Percentiles rank a stretch among this genome's conserved stretches.
Conservation (phyloP, 192 early-diverging fungal genomes). For the Backusella macrospora region DNA sequence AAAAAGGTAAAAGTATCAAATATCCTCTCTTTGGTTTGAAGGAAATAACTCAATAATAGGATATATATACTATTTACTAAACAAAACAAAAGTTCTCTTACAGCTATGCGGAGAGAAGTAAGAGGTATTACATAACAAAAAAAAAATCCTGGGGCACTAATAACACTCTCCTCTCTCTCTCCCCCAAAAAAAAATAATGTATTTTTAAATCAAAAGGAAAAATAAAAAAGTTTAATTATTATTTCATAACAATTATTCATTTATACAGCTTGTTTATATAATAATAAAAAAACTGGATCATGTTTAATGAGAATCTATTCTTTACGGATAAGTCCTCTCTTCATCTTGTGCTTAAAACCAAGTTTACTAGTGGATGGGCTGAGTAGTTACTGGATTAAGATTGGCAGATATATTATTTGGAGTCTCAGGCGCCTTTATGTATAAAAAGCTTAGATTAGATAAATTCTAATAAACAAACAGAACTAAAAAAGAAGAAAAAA, state of each 20-base stretch:
- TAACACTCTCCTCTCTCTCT: background rate
- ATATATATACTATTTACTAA: background rate
- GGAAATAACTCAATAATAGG: background rate
- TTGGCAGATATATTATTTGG: background rate
- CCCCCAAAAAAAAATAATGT: background rate
- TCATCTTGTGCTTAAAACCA: background rate
- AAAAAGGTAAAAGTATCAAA: background rate
- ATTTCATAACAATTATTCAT: background rate
- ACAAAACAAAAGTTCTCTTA: background rate
- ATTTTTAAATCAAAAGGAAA: background rate
- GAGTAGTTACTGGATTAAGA: background rate
- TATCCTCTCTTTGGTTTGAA: background rate
- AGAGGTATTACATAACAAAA: too few relatives aligned
- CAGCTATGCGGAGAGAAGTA: too few relatives aligned
- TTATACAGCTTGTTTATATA: background rate
- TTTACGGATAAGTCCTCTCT: background rate
- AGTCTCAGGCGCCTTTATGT: background rate
- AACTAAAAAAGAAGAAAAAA: too few relatives aligned
- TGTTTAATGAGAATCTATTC: background rate
- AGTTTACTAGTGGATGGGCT: background rate
- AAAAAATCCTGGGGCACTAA: background rate
- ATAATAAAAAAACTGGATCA: too few relatives aligned
- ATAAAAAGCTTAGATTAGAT: background rate
- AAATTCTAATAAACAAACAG: background rate
- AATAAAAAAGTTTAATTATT: conserved; percentile 7